phyloP scores from a whole-genome alignment of 805 yeast species.

The Ogataea angusta region DNA sequence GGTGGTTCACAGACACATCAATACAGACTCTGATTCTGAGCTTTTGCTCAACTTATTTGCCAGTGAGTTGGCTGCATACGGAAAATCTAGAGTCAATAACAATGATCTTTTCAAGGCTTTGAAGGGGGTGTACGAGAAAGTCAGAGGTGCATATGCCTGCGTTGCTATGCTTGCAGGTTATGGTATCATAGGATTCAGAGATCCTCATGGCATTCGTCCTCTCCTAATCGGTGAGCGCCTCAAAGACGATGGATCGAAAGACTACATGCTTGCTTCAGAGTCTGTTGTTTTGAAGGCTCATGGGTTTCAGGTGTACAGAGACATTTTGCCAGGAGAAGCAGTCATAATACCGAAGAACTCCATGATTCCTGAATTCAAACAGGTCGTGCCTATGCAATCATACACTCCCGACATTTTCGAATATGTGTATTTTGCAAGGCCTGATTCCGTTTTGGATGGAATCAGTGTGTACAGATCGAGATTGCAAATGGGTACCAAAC shows the following conservation, averaged over 20 bases:
- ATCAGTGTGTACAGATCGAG: slow-evolving; percentile 91
- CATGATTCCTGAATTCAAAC: slow-evolving; percentile 72
- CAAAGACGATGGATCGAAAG: slow-evolving; percentile 64
- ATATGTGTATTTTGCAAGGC: slow-evolving; percentile 96
- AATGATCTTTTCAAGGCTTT: slow-evolving; percentile 85
- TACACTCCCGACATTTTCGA: slow-evolving; percentile 97
- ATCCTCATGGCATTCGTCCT: slow-evolving; percentile 96
- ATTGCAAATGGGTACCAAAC: slow-evolving; percentile 87
- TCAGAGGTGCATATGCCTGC: slow-evolving; percentile 98
- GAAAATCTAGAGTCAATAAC: slow-evolving; percentile 89
- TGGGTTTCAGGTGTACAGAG: slow-evolving; percentile 75
- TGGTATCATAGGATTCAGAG: slow-evolving; percentile 93
- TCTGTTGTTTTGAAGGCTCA: slow-evolving; percentile 93
- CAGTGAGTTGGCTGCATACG: slow-evolving; percentile 82
- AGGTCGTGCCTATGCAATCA: slow-evolving; percentile 71
- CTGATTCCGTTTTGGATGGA: slow-evolving; percentile 96
- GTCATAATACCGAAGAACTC: slow-evolving; percentile 83
- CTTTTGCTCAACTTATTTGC: slow-evolving; percentile 87
- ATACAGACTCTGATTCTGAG: slow-evolving; percentile 96
- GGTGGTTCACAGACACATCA: slow-evolving; percentile 93
- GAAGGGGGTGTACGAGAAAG: slow-evolving; percentile 70
- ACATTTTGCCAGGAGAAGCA: slow-evolving; percentile 92
- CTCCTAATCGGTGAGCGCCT: slow-evolving; percentile 79
- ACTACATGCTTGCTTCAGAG: slow-evolving; percentile 94
- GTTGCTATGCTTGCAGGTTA: slow-evolving; percentile 94